phyloP scores from a whole-genome alignment of 345 rosid genomes.

The Eucalyptus cloeziana region DNA sequence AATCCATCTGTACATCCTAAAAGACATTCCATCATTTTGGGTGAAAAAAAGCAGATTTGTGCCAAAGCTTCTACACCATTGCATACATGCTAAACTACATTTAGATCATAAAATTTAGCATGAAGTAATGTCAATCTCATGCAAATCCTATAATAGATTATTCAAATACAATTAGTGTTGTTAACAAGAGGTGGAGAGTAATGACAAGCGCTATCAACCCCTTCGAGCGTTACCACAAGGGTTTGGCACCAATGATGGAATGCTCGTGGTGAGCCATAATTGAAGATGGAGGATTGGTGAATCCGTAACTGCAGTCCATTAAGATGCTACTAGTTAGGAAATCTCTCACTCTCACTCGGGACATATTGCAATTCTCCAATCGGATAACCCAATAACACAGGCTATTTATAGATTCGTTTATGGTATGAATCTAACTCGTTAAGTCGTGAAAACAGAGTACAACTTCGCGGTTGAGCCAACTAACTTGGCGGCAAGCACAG shows the following conservation, averaged over 20 bases:
- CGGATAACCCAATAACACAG: no score
- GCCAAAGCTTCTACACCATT: neutral
- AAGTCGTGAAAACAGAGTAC: no score
- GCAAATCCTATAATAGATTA: neutral
- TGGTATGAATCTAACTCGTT: no score
- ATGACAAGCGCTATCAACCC: neutral
- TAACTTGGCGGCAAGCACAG: neutral
- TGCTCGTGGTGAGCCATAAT: neutral
- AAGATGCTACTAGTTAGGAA: neutral
- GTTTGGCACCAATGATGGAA: neutral
- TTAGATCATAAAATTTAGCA: neutral
- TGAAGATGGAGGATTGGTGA: neutral
- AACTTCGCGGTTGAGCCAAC: neutral
- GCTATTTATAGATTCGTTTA: no score
- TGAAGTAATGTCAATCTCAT: neutral
- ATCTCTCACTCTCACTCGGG: neutral
- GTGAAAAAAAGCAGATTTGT: neutral
- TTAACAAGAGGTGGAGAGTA: rapidly evolving
- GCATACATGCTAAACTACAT: neutral
- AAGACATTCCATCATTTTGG: neutral
- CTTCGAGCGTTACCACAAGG: rapidly evolving
- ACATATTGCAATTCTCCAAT: no score
- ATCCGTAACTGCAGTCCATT: rapidly evolving
- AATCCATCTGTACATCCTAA: neutral
- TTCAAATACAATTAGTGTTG: neutral